Conservation (phyloP, 2,329 filamentous ascomycete species). For the Coniella lustricola region DNA sequence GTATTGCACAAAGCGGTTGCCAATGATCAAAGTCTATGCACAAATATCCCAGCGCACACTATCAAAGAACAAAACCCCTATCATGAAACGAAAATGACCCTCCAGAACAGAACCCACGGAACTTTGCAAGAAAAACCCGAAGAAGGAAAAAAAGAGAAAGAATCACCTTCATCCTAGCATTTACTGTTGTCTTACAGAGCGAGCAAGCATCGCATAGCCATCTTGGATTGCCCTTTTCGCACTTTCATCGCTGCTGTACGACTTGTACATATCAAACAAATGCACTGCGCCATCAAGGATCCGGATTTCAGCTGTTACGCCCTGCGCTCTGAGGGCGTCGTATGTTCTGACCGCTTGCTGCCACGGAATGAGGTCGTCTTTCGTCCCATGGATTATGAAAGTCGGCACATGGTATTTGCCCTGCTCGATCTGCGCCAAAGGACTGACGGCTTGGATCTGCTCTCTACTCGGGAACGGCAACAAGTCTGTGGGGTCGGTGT, state of each 20-base stretch:
- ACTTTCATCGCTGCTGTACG: not conserved
- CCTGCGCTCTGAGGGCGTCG: slow-evolving; percentile 12
- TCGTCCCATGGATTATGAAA: slow-evolving; percentile 25
- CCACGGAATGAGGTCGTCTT: slow-evolving; percentile 29
- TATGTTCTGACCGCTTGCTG: slow-evolving; percentile 21
- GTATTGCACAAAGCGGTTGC: no score
- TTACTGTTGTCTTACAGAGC: not conserved
- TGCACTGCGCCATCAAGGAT: slow-evolving; percentile 2
- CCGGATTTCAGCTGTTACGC: not conserved
- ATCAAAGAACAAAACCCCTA: no score
- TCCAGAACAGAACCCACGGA: no score
- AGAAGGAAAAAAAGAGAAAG: no score
- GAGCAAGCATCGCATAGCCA: not conserved
- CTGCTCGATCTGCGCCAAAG: slow-evolving; percentile 24
- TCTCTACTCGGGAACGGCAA: slow-evolving; percentile 10
- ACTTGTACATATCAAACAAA: slow-evolving; percentile 3
- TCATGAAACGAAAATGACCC: no score
- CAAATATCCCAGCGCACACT: no score
- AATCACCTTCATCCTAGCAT: no score
- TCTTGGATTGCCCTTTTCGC: not conserved
- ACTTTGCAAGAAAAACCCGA: no score
- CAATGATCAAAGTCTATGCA: no score
- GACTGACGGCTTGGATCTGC: slow-evolving; percentile 21
- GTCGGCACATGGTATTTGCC: slow-evolving; percentile 28
- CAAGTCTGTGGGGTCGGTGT: not conserved